These are phyloP conservation scores for Kwoniella bestiolae DNA, from an alignment of 768 basidiomycete species.

Conservation along the genomic window DNA sequence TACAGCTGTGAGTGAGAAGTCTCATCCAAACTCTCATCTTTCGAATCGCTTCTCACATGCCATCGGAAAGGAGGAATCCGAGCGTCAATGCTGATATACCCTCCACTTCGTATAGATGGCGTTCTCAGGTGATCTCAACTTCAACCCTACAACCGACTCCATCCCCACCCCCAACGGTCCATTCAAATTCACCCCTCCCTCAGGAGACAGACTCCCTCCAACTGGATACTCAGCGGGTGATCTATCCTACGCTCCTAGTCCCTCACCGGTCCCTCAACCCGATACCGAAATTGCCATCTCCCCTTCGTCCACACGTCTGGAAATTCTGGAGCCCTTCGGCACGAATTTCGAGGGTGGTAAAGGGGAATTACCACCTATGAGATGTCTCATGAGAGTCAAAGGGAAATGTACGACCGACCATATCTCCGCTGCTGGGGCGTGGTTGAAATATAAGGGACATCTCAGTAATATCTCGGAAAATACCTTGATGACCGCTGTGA, in stretches of 20 bases:
- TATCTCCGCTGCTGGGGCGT: conserved; percentile 96
- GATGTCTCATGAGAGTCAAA: conserved; percentile 83
- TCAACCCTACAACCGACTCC: conserved; percentile 87
- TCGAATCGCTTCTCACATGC: too few relatives aligned
- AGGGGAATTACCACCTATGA: conserved; percentile 78
- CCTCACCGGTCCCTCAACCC: conserved; percentile 74
- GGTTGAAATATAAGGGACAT: conserved; percentile 98
- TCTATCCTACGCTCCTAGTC: conserved; percentile 74
- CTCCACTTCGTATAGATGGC: conserved; percentile 65
- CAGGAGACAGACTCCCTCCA: conserved; percentile 80
- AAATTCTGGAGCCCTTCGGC: conserved; percentile 80
- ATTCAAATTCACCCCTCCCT: conserved; percentile 84
- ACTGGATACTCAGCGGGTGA: conserved; percentile 76
- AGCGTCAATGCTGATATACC: background rate
- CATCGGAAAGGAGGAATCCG: too few relatives aligned
- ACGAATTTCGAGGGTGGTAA: conserved; percentile 68
- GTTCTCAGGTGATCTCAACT: conserved; percentile 88
- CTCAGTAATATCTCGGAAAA: conserved; percentile 96
- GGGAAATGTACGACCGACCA: conserved; percentile 99
- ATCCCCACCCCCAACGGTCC: conserved; percentile 68
- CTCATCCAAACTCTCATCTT: too few relatives aligned
- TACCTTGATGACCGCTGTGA: conserved; percentile 87
- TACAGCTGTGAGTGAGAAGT: conserved; percentile 71
- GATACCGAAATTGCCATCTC: conserved; percentile 77
- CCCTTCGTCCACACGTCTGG: conserved; percentile 79